phyloP scores from a whole-genome alignment of 2,329 filamentous ascomycete genomes.

The Colletotrichum tofieldiae region DNA sequence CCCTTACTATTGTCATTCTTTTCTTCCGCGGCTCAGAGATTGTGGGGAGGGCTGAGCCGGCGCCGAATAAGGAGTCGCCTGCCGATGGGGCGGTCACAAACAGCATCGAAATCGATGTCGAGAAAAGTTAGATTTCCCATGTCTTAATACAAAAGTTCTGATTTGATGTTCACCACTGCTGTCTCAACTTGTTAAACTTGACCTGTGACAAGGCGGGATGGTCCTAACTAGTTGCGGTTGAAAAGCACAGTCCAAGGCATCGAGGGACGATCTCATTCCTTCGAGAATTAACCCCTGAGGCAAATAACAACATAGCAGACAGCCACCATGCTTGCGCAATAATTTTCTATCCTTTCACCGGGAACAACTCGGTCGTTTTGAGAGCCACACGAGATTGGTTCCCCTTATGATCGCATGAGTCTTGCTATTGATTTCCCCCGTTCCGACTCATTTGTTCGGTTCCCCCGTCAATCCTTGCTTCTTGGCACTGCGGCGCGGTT shows the following conservation, averaged over 20 bases:
- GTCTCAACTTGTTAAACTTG: neutral
- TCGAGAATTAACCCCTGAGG: neutral
- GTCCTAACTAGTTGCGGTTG: neutral
- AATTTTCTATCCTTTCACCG: neutral
- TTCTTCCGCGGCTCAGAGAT: constrained; percentile 69
- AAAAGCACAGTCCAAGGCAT: neutral
- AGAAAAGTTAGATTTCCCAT: constrained; percentile 25
- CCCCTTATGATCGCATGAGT: neutral
- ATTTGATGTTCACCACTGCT: neutral
- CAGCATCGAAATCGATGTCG: constrained; percentile 16
- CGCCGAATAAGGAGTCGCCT: constrained; percentile 17
- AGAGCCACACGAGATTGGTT: neutral
- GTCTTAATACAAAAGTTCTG: constrained; percentile 21
- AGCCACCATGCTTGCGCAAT: neutral
- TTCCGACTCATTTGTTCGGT: neutral
- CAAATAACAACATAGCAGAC: neutral
- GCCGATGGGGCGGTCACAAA: constrained; percentile 44
- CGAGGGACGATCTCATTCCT: neutral
- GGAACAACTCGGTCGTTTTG: too few species aligned
- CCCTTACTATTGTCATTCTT: constrained; percentile 61
- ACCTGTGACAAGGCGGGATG: neutral
- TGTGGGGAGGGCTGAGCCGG: constrained; percentile 59
- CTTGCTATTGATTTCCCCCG: neutral
- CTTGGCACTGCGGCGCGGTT: neutral
- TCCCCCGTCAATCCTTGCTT: neutral